Conservation (phyloP, 805 yeast genomes). For the Candida suzukii region DNA sequence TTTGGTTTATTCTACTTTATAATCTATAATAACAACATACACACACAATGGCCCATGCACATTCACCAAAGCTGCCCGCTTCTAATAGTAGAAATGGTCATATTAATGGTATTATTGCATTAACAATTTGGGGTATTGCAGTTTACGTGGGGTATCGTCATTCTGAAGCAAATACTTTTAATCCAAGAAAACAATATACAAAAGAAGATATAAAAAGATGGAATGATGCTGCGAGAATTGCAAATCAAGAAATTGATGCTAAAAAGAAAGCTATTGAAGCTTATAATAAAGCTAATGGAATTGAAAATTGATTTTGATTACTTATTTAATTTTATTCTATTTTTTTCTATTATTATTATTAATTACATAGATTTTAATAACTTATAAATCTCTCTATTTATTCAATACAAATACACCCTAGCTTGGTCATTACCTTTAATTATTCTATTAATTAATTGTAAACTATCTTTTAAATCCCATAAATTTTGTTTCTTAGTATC, state of each 20-base stretch:
- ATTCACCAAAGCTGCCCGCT: conserved; percentile 43
- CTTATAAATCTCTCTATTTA: neutral
- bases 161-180: conserved; percentile 29
- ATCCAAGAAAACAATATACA: conserved; percentile 29
- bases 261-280: neutral
- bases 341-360: neutral
- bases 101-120: conserved; percentile 33
- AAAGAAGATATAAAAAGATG: conserved; percentile 35
- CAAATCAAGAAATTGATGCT: neutral
- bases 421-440: conserved; percentile 29
- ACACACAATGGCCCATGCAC: too few relatives aligned
- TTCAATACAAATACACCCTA: conserved; percentile 45
- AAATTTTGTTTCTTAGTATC: conserved; percentile 54
- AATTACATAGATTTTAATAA: neutral
- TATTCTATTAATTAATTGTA: conserved; percentile 32
- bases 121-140: conserved; percentile 30
- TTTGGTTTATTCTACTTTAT: too few relatives aligned
- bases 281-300: neutral
- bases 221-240: conserved; percentile 37
- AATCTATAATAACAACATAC: too few relatives aligned
- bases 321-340: conserved; percentile 4
- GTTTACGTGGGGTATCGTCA: conserved; percentile 26
- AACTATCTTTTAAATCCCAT: conserved; percentile 50
- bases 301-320: neutral
- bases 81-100: too few relatives aligned